phyloP scores from a whole-genome alignment of 345 rosid species.

The Cardamine chenopodiifolia region DNA sequence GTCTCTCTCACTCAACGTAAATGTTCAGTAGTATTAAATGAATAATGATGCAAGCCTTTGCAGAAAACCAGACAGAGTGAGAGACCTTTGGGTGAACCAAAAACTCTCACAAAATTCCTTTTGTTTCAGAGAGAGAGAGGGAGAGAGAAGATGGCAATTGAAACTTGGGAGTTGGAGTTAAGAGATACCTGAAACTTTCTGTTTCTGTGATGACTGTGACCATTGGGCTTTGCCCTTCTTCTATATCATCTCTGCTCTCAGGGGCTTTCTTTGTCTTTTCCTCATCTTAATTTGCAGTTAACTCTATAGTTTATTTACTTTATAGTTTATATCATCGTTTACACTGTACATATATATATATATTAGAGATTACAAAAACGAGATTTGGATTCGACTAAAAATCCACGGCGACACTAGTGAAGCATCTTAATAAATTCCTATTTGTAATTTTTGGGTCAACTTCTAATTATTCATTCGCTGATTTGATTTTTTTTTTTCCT shows the following conservation, averaged over 20 bases:
- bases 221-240: constrained; percentile 33
- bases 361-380: neutral
- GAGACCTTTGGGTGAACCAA: constrained; percentile 34
- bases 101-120: constrained; percentile 35
- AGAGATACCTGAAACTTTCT: constrained; percentile 37
- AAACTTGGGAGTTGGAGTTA: constrained; percentile 35
- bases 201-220: constrained; percentile 39
- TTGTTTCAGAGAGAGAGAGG: constrained; percentile 24
- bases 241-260: constrained; percentile 10
- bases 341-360: neutral
- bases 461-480: constrained; percentile 2
- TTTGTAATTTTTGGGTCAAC: constrained; percentile 4
- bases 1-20: constrained; percentile 27
- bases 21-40: constrained; percentile 32
- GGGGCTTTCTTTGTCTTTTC: constrained; percentile 31
- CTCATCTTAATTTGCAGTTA: neutral
- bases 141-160: constrained; percentile 7
- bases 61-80: constrained; percentile 29
- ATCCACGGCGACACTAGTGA: neutral
- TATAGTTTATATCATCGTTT: neutral
- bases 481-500: neutral
- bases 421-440: constrained; percentile 1
- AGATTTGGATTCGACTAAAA: neutral
- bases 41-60: constrained; percentile 26
- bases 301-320: neutral